Conservation (phyloP, 2,329 filamentous ascomycete genomes). For the Aspergillus sp. region DNA sequence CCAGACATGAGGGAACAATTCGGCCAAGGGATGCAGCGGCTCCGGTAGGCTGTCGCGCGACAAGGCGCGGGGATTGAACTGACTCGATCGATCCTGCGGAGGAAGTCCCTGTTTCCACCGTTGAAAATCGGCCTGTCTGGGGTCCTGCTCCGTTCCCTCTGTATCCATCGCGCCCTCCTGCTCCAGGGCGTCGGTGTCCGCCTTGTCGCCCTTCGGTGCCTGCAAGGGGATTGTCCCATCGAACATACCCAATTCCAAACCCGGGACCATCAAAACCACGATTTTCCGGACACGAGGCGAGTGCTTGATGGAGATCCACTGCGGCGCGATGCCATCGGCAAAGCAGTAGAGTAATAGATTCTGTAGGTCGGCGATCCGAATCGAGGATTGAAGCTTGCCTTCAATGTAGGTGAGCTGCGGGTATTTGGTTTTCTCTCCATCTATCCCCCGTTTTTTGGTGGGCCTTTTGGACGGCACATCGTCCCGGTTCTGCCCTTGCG, state of each 20-base stretch:
- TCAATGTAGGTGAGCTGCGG: conserved; percentile 54
- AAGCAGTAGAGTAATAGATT: conserved; percentile 60
- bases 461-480: conserved; percentile 18
- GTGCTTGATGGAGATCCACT: conserved; percentile 62
- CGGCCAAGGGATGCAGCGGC: conserved; percentile 65
- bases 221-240: conserved; percentile 54
- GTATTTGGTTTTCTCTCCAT: conserved; percentile 50
- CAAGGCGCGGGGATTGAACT: conserved; percentile 36
- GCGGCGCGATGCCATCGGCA: conserved; percentile 61
- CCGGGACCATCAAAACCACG: conserved; percentile 88
- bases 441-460: conserved; percentile 34
- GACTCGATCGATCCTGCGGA: conserved; percentile 29
- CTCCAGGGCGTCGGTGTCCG: neutral
- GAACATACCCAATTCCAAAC: conserved; percentile 88
- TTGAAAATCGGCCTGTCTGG: conserved; percentile 31
- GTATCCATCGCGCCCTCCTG: neutral
- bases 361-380: conserved; percentile 61
- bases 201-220: conserved; percentile 18
- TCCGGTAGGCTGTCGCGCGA: conserved; percentile 39
- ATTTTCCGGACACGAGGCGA: conserved; percentile 65
- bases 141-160: conserved; percentile 20
- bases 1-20: conserved; percentile 87
- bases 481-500: conserved; percentile 13
- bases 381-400: conserved; percentile 54
- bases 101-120: conserved; percentile 43